A percentile compares a stretch with the other conserved stretches of the same genome.
These are phyloP conservation scores for Quercus alba DNA, from an alignment of 306 rosid genomes.

Conservation along the genomic window DNA sequence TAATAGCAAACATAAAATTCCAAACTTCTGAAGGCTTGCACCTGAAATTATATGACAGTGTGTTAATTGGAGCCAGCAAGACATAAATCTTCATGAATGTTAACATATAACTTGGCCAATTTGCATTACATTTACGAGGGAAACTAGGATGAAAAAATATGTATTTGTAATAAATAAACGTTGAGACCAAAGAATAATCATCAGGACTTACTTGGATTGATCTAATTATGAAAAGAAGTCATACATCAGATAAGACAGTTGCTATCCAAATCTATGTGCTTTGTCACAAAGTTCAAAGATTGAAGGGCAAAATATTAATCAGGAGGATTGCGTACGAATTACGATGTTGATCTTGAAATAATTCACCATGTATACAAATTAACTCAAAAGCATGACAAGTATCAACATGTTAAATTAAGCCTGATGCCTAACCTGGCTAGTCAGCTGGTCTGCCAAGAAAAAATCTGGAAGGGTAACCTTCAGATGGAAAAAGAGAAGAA, in stretches of 20 bases:
- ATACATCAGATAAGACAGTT: neutral
- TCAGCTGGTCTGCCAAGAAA: slow-evolving; percentile 84
- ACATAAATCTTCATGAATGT: too few species aligned
- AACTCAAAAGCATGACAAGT: neutral
- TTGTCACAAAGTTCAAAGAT: too few species aligned
- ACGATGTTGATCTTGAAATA: neutral
- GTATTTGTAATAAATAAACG: neutral
- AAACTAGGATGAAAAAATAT: neutral
- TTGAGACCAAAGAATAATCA: neutral
- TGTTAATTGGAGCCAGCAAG: too few species aligned
- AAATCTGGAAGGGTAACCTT: slow-evolving; percentile 60
- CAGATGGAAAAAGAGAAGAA: slow-evolving; percentile 6
- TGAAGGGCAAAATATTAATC: too few species aligned
- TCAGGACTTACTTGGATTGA: neutral
- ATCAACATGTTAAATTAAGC: neutral
- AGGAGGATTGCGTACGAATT: too few species aligned
- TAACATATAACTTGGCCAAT: too few species aligned
- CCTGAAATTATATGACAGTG: slow-evolving; percentile 34
- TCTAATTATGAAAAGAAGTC: too few species aligned
- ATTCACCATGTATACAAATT: neutral
- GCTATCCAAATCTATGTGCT: neutral
- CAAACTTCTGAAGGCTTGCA: slow-evolving; percentile 75
- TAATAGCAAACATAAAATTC: slow-evolving; percentile 78
- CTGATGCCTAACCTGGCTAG: slow-evolving; percentile 59
- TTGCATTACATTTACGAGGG: too few species aligned